Base-by-base conservation (phyloP, 768 basidiomycete genomes). In the Panellus pusillus region DNA sequence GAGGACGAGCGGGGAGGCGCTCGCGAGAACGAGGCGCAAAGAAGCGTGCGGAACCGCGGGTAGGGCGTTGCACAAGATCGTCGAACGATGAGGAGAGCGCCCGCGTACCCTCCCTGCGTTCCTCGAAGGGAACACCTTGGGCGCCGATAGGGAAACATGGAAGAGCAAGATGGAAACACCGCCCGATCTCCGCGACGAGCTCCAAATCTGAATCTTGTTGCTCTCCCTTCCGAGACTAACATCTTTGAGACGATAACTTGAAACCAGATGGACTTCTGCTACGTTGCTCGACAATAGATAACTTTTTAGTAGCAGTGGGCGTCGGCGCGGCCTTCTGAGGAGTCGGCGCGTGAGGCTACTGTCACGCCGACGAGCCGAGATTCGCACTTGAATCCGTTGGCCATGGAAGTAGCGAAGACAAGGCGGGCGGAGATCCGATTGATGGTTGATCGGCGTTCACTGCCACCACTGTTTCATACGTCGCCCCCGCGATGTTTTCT, bases 211-310 rank as follows among this genome's bases (percentile, higher is more conserved):
- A 45, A 40, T 64, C 61, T 60, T 68, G 63, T 62, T 66, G 61
- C 72, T 71, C 72, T 74, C 70, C 63, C 65, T 66, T 61, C 61
- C 55, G 60, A 65, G 62, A 32, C n/a, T n/a, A 60, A 55, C 71
- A 72, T 82, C 79, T 78, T 78, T 57, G 74, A 72, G 69, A 57
- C 56, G 57, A 63, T 63, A 54, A 59, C n/a, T n/a, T n/a, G 61
- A 61, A 19, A 38, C 63, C 61, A 60, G 57, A 71, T 70, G 73
- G 58, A 70, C 87, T 79, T 84, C 85, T 86, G 84, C 82, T 88
- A 80, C 79, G 82, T 69, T 76, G 78, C 77, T 80, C 72, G 73
- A 75, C 72, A 63, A 64, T 85, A n/a, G n/a, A n/a, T n/a, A n/a
- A n/a, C n/a, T n/a, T n/a, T n/a, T n/a, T n/a, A n/a, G n/a, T n/a